Evolutionary conservation across 1,284 basidiomycete genomes (phyloP).

Genomic region (Apiotrichum domesticum): DNA sequence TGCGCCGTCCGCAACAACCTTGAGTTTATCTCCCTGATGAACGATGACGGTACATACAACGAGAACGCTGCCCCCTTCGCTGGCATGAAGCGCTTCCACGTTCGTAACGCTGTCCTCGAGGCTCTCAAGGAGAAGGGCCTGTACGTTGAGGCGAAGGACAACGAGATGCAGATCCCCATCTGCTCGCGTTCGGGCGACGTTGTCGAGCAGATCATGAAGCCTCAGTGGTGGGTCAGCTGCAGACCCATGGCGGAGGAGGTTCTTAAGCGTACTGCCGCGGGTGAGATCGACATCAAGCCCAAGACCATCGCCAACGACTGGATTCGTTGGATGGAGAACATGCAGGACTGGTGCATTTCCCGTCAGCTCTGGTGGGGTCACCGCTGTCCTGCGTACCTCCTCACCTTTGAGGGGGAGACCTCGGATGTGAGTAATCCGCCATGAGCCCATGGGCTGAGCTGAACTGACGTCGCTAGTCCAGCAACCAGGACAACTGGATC

Average conservation of each 20-base stretch:
- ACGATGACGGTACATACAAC: conserved; percentile 96
- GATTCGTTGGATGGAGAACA: conserved; percentile 92
- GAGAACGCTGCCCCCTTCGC: conserved; percentile 78
- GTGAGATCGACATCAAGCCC: conserved; percentile 77
- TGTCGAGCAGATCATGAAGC: conserved; percentile 93
- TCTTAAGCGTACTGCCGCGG: conserved; percentile 79
- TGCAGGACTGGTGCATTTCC: conserved; percentile 99
- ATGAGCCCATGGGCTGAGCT: background rate
- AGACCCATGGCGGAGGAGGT: conserved; percentile 86
- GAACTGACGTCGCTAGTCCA: conserved; percentile 22
- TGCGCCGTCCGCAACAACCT: conserved; percentile 84
- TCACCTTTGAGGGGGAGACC: conserved; percentile 69
- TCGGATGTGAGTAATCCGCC: conserved; percentile 43
- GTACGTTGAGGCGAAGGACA: conserved; percentile 88
- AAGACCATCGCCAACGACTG: conserved; percentile 87
- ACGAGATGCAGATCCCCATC: conserved; percentile 89
- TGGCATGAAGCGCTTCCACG: conserved; percentile 97
- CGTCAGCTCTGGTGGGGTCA: conserved; percentile 99
- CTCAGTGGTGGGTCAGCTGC: conserved; percentile 99
- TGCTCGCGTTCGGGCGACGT: conserved; percentile 92
- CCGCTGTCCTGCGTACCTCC: conserved; percentile 89
- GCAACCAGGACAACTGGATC: conserved; percentile 80
- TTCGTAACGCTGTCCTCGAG: conserved; percentile 75
- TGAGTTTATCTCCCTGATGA: conserved; percentile 91
- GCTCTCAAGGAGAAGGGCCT: conserved; percentile 79